A percentile compares a stretch with the other conserved stretches of the same genome.
phyloP scores from a whole-genome alignment of 441 rosid genomes.

The Theobroma grandiflorum region DNA sequence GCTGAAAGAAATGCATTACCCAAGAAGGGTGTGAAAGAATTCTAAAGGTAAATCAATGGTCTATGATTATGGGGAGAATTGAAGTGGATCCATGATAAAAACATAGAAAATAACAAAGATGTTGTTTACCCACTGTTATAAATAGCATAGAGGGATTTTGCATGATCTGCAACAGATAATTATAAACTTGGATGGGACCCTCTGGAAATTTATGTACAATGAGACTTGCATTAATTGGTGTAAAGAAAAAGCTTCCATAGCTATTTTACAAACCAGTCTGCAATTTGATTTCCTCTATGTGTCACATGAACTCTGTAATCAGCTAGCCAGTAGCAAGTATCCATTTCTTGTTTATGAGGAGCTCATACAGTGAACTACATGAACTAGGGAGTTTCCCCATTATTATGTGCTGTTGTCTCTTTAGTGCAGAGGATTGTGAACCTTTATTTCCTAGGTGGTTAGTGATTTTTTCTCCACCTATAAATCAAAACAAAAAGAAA shows the following conservation, averaged over 20 bases:
- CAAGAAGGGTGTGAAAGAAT: constrained; percentile 2
- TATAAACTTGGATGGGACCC: not conserved
- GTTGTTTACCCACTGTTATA: not conserved
- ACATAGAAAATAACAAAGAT: constrained; percentile 12
- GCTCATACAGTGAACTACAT: not conserved
- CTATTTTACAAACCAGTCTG: not conserved
- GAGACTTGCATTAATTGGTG: not conserved
- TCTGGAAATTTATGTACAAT: not conserved
- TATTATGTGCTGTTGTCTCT: not conserved
- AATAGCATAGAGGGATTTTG: constrained; percentile 3
- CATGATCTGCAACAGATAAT: constrained; percentile 5
- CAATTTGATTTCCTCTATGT: not conserved
- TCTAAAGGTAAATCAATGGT: not conserved
- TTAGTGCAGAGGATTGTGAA: not conserved
- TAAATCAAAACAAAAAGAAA: not conserved
- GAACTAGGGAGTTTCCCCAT: not conserved
- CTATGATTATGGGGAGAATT: constrained; percentile 18
- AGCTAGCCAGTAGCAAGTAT: not conserved
- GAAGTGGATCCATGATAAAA: not conserved
- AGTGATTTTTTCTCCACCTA: not conserved
- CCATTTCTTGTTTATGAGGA: not conserved
- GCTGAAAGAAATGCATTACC: not conserved
- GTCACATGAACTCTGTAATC: not conserved
- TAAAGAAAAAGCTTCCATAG: not conserved
- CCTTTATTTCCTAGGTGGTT: not conserved